Conservation (phyloP, 1,284 basidiomycete species). For the Fomitopsis pinicola region DNA sequence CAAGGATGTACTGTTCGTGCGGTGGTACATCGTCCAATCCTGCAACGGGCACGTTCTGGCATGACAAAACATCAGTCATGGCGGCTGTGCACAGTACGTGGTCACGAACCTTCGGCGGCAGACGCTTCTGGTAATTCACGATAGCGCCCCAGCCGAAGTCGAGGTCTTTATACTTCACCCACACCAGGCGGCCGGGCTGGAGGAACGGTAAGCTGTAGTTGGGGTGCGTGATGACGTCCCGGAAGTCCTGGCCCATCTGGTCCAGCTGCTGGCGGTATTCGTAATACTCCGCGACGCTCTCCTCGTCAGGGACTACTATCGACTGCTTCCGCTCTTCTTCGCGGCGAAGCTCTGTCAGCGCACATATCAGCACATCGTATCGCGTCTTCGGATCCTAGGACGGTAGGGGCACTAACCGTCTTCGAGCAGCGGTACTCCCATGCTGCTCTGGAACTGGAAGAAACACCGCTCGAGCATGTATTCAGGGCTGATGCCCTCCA, state of each 20-base stretch:
- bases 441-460: slow-evolving; percentile 96
- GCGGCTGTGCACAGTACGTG: background rate
- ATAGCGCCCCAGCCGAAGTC: slow-evolving; percentile 98
- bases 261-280: slow-evolving; percentile 89
- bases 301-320: slow-evolving; percentile 81
- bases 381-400: slow-evolving; percentile 5
- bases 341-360: slow-evolving; percentile 59
- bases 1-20: slow-evolving; percentile 90
- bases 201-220: slow-evolving; percentile 92
- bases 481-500: slow-evolving; percentile 98
- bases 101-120: slow-evolving; percentile 60
- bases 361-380: slow-evolving; percentile 1
- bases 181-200: slow-evolving; percentile 87
- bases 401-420: slow-evolving; percentile 52
- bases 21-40: slow-evolving; percentile 68
- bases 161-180: slow-evolving; percentile 79
- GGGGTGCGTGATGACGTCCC: slow-evolving; percentile 92
- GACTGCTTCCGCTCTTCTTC: slow-evolving; percentile 70
- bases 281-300: slow-evolving; percentile 86
- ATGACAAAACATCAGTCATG: background rate
- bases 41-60: slow-evolving; percentile 49
- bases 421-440: slow-evolving; percentile 85
- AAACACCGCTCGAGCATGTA: slow-evolving; percentile 98
- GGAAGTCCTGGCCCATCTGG: slow-evolving; percentile 83
- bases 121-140: slow-evolving; percentile 87